Conservation (phyloP, 129 eudicot genomes). For the Artemisia annua region DNA sequence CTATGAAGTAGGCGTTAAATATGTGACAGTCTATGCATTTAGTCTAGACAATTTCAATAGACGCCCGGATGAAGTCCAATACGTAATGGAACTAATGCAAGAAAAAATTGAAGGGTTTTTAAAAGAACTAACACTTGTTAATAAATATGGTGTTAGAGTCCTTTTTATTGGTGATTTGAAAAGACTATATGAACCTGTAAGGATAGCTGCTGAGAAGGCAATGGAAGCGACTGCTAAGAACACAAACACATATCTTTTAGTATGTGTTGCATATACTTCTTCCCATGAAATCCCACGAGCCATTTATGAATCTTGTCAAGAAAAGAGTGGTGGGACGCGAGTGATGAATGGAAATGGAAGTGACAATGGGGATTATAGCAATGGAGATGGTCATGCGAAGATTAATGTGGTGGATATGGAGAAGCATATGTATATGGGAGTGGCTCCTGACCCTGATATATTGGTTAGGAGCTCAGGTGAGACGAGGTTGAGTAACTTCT, state of each 20-base stretch:
- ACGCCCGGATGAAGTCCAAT: constrained; percentile 58
- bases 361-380: not conserved
- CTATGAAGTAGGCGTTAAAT: constrained; percentile 56
- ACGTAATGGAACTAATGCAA: constrained; percentile 64
- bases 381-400: constrained; percentile 11
- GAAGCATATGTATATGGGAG: constrained; percentile 57
- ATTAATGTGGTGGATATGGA: constrained; percentile 48
- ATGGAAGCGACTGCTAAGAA: constrained; percentile 51
- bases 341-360: constrained; percentile 20
- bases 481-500: constrained; percentile 63
- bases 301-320: constrained; percentile 46
- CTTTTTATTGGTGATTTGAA: constrained; percentile 58
- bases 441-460: constrained; percentile 62
- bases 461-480: constrained; percentile 69
- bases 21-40: constrained; percentile 55
- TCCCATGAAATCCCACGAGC: constrained; percentile 65
- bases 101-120: constrained; percentile 69
- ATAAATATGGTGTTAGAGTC: constrained; percentile 50
- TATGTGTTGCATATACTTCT: constrained; percentile 65
- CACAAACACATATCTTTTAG: constrained; percentile 35
- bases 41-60: constrained; percentile 70
- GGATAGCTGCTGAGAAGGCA: constrained; percentile 53
- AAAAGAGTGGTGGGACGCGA: constrained; percentile 21
- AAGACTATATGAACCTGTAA: constrained; percentile 46
- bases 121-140: constrained; percentile 45